These are phyloP conservation scores for Celoporthe dispersa DNA, from an alignment of 2,329 filamentous ascomycete species.

Conservation along the genomic window DNA sequence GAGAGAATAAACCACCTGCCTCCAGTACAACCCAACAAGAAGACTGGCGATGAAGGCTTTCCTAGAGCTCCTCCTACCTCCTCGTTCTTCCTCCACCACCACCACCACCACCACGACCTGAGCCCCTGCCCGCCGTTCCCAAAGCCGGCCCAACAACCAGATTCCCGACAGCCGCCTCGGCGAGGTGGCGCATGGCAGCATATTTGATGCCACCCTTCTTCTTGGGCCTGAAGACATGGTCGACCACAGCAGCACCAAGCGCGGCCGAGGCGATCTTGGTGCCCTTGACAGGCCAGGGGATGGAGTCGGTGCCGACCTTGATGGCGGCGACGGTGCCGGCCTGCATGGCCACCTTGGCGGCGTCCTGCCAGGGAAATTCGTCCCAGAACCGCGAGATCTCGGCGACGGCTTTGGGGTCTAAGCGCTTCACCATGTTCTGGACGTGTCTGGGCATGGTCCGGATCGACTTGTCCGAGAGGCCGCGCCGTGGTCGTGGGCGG, in stretches of 20 bases:
- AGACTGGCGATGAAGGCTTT: background rate
- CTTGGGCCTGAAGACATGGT: slow-evolving; percentile 35
- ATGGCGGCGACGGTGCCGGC: slow-evolving; percentile 35
- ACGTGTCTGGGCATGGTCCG: slow-evolving; percentile 18
- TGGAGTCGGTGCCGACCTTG: slow-evolving; percentile 30
- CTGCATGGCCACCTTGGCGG: slow-evolving; percentile 33
- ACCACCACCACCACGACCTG: background rate
- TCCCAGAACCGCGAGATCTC: slow-evolving; percentile 14
- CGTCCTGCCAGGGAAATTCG: slow-evolving; percentile 31
- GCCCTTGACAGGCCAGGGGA: slow-evolving; percentile 35
- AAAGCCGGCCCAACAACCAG: slow-evolving; percentile 33
- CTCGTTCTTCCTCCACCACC: background rate
- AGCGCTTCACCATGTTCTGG: slow-evolving; percentile 8
- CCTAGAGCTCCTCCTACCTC: background rate
- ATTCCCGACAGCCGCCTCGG: slow-evolving; percentile 34
- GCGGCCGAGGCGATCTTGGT: slow-evolving; percentile 35
- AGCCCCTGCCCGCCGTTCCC: background rate
- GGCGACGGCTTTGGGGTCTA: slow-evolving; percentile 10
- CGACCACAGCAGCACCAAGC: slow-evolving; percentile 36
- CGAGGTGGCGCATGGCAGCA: slow-evolving; percentile 35
- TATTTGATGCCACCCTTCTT: slow-evolving; percentile 35
- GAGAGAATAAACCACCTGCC: no score
- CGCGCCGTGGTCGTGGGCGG: slow-evolving; percentile 15
- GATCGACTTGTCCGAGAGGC: slow-evolving; percentile 21
- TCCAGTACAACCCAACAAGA: background rate